Base-by-base conservation (phyloP, 1,139 yeast species). In the Protomyces gravidus region DNA sequence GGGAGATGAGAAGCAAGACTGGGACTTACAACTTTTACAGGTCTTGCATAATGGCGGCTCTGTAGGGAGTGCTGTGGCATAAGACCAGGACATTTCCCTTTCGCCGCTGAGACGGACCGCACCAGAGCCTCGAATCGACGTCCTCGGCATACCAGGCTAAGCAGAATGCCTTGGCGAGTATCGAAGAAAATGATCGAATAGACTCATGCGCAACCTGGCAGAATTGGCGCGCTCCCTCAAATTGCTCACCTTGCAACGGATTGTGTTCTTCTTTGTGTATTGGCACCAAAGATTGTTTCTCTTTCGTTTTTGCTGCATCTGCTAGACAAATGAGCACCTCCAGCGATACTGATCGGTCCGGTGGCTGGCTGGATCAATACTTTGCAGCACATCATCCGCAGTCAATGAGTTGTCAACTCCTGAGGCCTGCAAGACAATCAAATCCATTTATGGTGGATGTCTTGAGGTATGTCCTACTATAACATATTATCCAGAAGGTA, bases 211-310 rank as follows among this genome's bases (percentile, higher is more conserved):
- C 46, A 56, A 26, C 9, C 50, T n/a, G 13, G 42, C 25, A 13
- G 50, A 32, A 2, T 50, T 56, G 15, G 50, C 40, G 19, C 51
- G 45, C 13, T 55, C 36, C 40, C 60, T 17, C 27, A 48, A 28
- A 25, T 42, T 47, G 13, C 52, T 50, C 25, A 53, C 45, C 46
- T 15, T 27, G 40, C 50, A 56, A 6, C 45, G 45, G 36, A 50
- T 26, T 3, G 50, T 19, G 28, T 45, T 45, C 39, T 33, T 47
- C 26, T 56, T 56, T 19, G 50, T 23, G 30, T n/a, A n/a, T n/a
- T n/a, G n/a, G n/a, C n/a, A n/a, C n/a, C n/a, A n/a, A n/a, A n/a
- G n/a, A n/a, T n/a, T n/a, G n/a, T n/a, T n/a, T n/a, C n/a, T n/a
- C n/a, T n/a, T n/a, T n/a, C n/a, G n/a, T n/a, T n/a, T n/a, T n/a